Conservation (phyloP, 495 filamentous ascomycete species). For the Penicillium mononematosum region DNA sequence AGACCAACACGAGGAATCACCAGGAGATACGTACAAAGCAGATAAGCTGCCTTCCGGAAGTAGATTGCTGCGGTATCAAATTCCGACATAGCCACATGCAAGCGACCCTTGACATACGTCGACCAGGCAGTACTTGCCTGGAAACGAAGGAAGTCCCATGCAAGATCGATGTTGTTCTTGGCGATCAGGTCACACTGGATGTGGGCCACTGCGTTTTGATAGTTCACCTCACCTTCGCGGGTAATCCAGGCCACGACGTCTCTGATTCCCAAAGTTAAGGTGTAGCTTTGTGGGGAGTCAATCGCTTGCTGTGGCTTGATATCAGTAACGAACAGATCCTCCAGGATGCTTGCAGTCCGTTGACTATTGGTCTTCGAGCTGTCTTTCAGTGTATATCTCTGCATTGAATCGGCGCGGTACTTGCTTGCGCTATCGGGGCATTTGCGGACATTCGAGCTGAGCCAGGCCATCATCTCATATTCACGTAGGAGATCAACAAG, state of each 20-base stretch:
- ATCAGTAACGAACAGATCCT: slow-evolving; percentile 49
- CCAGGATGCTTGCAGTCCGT: slow-evolving; percentile 44
- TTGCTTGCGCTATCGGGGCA: slow-evolving; percentile 24
- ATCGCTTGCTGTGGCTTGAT: slow-evolving; percentile 47
- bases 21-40: slow-evolving; percentile 62
- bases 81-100: slow-evolving; percentile 70
- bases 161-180: slow-evolving; percentile 67
- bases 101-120: slow-evolving; percentile 81
- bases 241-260: slow-evolving; percentile 52
- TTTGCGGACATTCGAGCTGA: slow-evolving; percentile 57
- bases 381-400: slow-evolving; percentile 31
- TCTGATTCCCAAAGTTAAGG: slow-evolving; percentile 47
- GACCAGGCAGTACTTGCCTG: slow-evolving; percentile 66
- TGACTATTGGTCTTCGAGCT: slow-evolving; percentile 25
- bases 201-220: slow-evolving; percentile 48
- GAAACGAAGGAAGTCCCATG: slow-evolving; percentile 72
- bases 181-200: slow-evolving; percentile 72
- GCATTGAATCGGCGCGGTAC: slow-evolving; percentile 22
- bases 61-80: slow-evolving; percentile 67
- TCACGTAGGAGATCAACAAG: slow-evolving; percentile 67
- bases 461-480: slow-evolving; percentile 78
- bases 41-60: slow-evolving; percentile 81
- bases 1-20: background rate
- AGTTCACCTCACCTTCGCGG: slow-evolving; percentile 43
- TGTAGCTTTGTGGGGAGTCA: slow-evolving; percentile 44